Conservation (phyloP, 768 basidiomycete genomes). For the Lactarius hatsudake region DNA sequence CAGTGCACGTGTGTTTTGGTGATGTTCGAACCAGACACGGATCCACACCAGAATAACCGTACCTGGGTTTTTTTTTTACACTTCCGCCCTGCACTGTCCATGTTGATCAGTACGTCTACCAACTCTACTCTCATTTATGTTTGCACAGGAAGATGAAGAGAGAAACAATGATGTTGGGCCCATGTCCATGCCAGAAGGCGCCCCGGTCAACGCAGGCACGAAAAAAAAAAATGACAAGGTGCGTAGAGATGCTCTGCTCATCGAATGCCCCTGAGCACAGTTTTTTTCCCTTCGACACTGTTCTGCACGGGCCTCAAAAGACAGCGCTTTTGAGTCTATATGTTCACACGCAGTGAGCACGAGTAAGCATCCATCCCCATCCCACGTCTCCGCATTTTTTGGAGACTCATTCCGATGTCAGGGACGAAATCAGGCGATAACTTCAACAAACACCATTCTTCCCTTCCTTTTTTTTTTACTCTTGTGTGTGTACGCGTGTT, state of each 20-base stretch:
- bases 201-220: constrained; percentile 35
- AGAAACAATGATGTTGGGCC: constrained; percentile 84
- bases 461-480: no score
- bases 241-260: constrained; percentile 23
- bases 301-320: constrained; percentile 94
- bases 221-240: constrained; percentile 82
- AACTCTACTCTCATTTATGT: no score
- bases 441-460: constrained; percentile 97
- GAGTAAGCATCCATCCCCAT: constrained; percentile 53
- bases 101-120: no score
- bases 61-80: no score
- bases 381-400: not conserved
- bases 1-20: no score
- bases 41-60: no score
- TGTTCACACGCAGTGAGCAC: constrained; percentile 88
- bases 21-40: no score
- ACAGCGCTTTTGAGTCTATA: constrained; percentile 70
- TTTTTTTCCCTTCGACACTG: constrained; percentile 56
- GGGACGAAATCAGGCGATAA: constrained; percentile 88
- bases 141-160: constrained; percentile 43
- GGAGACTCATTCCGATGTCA: constrained; percentile 33
- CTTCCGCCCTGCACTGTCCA: no score
- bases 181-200: constrained; percentile 73
- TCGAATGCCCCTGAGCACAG: no score
- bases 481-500: no score